Conservation (phyloP, 2,329 filamentous ascomycete genomes). For the Colletotrichum sp. region DNA sequence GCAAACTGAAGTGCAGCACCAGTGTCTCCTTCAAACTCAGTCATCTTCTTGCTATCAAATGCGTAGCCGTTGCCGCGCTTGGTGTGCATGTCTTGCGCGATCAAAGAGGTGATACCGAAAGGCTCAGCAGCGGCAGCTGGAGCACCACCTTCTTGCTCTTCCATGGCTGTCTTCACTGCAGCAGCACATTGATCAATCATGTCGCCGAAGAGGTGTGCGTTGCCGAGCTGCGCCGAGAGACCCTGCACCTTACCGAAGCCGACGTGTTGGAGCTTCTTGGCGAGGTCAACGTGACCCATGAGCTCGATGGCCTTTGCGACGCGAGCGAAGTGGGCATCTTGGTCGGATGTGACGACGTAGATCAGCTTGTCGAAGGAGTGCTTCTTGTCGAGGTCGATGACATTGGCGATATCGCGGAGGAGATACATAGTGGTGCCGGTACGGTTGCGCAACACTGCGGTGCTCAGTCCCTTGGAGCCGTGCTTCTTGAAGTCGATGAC, state of each 20-base stretch:
- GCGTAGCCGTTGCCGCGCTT: conserved; percentile 28
- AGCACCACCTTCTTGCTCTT: conserved; percentile 68
- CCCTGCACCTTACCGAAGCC: conserved; percentile 55
- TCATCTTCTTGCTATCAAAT: conserved; percentile 58
- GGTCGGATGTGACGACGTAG: conserved; percentile 41
- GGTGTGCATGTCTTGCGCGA: conserved; percentile 53
- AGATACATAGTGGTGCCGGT: conserved; percentile 70
- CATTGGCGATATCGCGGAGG: conserved; percentile 72
- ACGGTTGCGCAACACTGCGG: conserved; percentile 69
- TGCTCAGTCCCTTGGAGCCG: conserved; percentile 69
- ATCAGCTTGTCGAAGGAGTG: conserved; percentile 43
- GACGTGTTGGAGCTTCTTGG: conserved; percentile 37
- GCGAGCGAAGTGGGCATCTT: conserved; percentile 39
- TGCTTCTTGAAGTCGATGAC: conserved; percentile 75
- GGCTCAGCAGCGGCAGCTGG: conserved; percentile 67
- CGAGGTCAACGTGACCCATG: conserved; percentile 37
- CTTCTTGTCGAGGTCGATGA: conserved; percentile 64
- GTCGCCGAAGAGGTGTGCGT: conserved; percentile 60
- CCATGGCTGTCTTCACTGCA: conserved; percentile 59
- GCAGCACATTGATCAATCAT: conserved; percentile 61
- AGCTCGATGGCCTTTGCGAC: conserved; percentile 38
- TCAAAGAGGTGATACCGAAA: conserved; percentile 71
- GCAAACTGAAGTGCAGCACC: conserved; percentile 77
- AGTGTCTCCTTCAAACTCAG: conserved; percentile 75
- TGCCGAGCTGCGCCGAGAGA: conserved; percentile 47